Conservation (phyloP, 768 basidiomycete species). For the Leccinum imitatum region DNA sequence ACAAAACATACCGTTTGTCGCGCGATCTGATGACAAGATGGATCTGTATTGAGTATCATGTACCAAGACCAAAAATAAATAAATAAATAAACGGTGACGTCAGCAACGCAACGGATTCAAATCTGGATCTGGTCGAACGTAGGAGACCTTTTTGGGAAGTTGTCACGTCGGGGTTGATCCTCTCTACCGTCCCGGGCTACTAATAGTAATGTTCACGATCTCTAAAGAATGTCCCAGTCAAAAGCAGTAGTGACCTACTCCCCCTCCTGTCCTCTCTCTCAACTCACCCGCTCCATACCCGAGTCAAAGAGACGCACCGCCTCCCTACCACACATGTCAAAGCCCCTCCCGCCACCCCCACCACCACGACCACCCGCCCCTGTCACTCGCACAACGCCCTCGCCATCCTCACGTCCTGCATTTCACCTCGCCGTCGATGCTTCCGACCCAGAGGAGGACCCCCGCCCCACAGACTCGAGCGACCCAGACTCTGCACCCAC, state of each 20-base stretch:
- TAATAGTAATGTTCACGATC: constrained; percentile 4
- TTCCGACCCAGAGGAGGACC: constrained; percentile 22
- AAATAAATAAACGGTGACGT: constrained; percentile 10
- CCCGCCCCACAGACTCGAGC: constrained; percentile 2
- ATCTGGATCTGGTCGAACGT: constrained; percentile 1
- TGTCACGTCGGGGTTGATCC: constrained; percentile 1
- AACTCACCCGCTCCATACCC: not conserved
- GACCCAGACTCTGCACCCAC: not conserved
- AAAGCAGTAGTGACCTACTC: not conserved
- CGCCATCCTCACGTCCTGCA: constrained; percentile 1
- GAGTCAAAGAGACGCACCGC: constrained; percentile 29
- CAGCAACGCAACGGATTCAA: constrained; percentile 14
- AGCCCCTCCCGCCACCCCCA: constrained; percentile 10
- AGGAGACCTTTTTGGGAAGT: constrained; percentile 9
- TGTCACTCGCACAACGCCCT: not conserved
- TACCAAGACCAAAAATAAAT: not conserved
- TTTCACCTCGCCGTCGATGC: constrained; percentile 20
- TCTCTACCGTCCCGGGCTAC: not conserved
- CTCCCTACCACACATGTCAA: constrained; percentile 42
- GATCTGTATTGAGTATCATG: constrained; percentile 50
- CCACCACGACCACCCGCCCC: not conserved
- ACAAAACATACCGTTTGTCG: constrained; percentile 55
- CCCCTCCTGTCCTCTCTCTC: not conserved
- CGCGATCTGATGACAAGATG: constrained; percentile 62
- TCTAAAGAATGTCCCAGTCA: constrained; percentile 6